phyloP scores from a whole-genome alignment of 2,329 filamentous ascomycete genomes.

The Chaetomium sp. region DNA sequence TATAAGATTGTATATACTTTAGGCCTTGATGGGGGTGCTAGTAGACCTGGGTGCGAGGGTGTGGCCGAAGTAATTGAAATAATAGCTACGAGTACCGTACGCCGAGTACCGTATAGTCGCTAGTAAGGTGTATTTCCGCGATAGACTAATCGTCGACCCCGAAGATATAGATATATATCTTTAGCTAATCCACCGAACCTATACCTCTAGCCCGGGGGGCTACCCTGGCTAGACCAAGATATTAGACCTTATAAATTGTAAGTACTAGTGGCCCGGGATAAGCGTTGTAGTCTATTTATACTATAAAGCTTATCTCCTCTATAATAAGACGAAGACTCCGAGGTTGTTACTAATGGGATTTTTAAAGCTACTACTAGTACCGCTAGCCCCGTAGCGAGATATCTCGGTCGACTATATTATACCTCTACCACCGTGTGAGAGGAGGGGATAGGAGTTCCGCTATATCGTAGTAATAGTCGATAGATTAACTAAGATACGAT shows the following conservation, averaged over 20 bases:
- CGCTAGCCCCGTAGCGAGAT: constrained; percentile 6
- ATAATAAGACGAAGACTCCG: constrained; percentile 1
- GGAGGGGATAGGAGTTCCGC: background rate
- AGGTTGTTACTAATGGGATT: background rate
- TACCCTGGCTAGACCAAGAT: background rate
- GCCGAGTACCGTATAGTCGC: background rate
- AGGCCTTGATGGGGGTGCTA: background rate
- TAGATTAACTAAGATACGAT: background rate
- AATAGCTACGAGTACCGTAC: background rate
- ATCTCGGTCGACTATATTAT: constrained; percentile 13
- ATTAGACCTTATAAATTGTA: background rate
- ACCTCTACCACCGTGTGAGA: background rate
- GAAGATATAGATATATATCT: background rate
- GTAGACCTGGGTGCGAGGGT: background rate
- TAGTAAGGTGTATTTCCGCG: background rate
- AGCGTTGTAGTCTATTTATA: background rate
- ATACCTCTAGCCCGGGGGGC: background rate
- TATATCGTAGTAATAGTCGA: background rate
- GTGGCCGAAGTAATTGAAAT: background rate
- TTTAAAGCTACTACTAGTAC: background rate
- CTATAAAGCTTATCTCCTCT: background rate
- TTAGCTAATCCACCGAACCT: background rate
- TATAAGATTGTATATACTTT: background rate
- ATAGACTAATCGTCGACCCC: background rate
- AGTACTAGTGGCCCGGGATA: constrained; percentile 2